Base-by-base conservation (phyloP, 345 rosid genomes). In the Gossypioides kirkii region DNA sequence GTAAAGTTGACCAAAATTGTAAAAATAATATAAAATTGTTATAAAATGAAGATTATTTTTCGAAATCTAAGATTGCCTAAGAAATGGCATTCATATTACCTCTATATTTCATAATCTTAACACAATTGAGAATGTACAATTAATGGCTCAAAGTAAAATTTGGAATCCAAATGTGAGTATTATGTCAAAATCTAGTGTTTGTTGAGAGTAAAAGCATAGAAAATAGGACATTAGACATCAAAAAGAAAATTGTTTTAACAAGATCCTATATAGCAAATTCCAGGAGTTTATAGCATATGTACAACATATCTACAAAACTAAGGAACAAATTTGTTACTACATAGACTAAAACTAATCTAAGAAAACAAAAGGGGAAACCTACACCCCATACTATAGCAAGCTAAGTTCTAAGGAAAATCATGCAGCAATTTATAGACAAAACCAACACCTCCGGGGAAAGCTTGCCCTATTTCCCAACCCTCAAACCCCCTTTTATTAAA, bases 221-320 rank as follows among this genome's bases (percentile, higher is more conserved):
- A 32, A 47, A 12, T 36, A 5, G 16, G 43, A 49, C 7, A 13
- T 17, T 61, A 45, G 36, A 54, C 52, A 45, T 16, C 50, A 53
- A 59, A 17, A 32, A 12, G 67, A 76, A 53, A 61, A 7, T 47
- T 62, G 18, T 17, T 61, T 58, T 59, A 64, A 52, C 54, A 73
- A 46, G 47, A 76, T 67, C 66, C 25, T 38, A 63, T 69, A 58
- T 69, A 52, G 74, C 73, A 58, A 71, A 74, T 46, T 69, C 66
- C 80, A 32, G 13, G 6, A 49, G 77, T 55, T 45, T 43, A 59
- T 68, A 46, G 54, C 76, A 69, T 75, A 80, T 82, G 18, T 77
- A 83, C 89, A 80, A 46, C 52, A 76, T 82, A 83, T 83, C 45
- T 77, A 83, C 81, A 81, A 52, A 25, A 73, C 55, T 11, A 28